Conservation (phyloP, 2,329 filamentous ascomycete genomes). For the Fusarium verticillioides region DNA sequence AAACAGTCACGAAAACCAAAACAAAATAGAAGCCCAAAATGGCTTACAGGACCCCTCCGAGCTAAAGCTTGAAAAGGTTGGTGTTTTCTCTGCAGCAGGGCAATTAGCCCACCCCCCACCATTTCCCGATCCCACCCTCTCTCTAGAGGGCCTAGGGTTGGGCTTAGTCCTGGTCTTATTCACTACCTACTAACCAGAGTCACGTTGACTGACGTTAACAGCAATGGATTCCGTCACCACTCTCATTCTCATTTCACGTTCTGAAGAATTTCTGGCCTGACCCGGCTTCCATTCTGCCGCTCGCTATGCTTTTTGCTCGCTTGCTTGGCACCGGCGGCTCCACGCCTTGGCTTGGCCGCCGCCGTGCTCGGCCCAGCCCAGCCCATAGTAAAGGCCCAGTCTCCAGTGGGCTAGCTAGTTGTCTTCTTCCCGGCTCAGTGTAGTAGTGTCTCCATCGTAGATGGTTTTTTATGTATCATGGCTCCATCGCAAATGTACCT, state of each 20-base stretch:
- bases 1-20: conserved; percentile 11
- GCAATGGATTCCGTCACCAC: conserved; percentile 36
- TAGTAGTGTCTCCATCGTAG: conserved; percentile 35
- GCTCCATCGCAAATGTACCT: conserved; percentile 29
- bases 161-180: conserved; percentile 1
- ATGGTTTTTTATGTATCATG: conserved; percentile 35
- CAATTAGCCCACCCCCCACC: conserved; percentile 29
- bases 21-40: conserved; percentile 5
- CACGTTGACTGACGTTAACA: conserved; percentile 2
- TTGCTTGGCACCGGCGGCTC: conserved; percentile 19
- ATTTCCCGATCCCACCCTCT: conserved; percentile 35
- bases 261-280: conserved; percentile 10
- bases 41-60: conserved; percentile 25
- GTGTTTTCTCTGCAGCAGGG: conserved; percentile 17
- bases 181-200: conserved; percentile 1
- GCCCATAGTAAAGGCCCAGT: conserved; percentile 16
- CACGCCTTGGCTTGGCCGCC: conserved; percentile 17
- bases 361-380: conserved; percentile 5
- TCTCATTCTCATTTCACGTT: neutral
- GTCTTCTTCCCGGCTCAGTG: conserved; percentile 29
- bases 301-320: neutral
- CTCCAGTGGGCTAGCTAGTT: conserved; percentile 31
- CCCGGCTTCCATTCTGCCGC: conserved; percentile 19
- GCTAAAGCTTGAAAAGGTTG: conserved; percentile 22
- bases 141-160: conserved; percentile 17